Percentiles rank a stretch among this genome's conserved stretches.
Conservation (phyloP, 345 rosid genomes). For the Fremontodendron californicum region DNA sequence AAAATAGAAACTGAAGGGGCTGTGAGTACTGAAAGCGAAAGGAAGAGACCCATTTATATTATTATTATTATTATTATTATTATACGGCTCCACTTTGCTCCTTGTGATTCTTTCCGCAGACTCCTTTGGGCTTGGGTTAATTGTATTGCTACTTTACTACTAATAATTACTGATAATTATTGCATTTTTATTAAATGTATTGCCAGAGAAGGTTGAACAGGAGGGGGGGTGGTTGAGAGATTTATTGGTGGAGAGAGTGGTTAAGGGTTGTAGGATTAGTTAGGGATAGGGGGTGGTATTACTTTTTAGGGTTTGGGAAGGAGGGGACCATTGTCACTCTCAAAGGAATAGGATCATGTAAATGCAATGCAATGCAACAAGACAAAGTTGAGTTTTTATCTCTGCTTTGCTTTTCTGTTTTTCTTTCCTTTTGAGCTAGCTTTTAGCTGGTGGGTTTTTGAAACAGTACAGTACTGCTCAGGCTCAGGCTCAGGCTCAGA, state of each 20-base stretch:
- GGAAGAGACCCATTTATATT: conserved; percentile 15
- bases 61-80: not conserved
- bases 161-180: not conserved
- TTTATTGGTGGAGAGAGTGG: conserved; percentile 14
- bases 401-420: conserved; percentile 21
- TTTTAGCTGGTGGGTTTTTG: not conserved
- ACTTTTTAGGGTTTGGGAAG: not conserved
- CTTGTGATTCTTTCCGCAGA: not conserved
- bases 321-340: conserved; percentile 29
- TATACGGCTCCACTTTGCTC: not conserved
- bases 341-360: conserved; percentile 19
- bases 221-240: conserved; percentile 34
- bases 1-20: conserved; percentile 16
- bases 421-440: conserved; percentile 18
- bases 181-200: not conserved
- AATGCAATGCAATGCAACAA: conserved; percentile 23
- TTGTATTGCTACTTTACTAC: not conserved
- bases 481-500: not conserved
- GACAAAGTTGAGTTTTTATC: conserved; percentile 30
- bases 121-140: conserved; percentile 1
- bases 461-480: not conserved
- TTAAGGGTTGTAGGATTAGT: conserved; percentile 19
- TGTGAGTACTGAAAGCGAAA: conserved; percentile 44
- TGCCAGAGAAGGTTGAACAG: too few relatives aligned
- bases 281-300: conserved; percentile 13